Percentiles rank a stretch among this genome's conserved stretches.
Evolutionary conservation across 2,329 filamentous ascomycete species (phyloP).

Genomic region (Hortaea sp.): DNA sequence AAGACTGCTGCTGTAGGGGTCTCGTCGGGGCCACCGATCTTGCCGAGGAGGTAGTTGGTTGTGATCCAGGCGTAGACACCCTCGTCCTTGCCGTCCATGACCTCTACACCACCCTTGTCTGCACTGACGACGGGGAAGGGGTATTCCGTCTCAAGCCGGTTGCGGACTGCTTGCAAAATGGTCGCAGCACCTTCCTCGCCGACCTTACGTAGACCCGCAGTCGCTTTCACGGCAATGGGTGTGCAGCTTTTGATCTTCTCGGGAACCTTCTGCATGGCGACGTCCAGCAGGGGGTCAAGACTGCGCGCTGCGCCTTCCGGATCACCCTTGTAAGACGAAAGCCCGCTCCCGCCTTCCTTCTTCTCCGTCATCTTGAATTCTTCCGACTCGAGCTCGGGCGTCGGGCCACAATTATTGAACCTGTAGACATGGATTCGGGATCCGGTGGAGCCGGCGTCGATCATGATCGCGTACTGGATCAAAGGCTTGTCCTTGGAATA

Average conservation of each 20-base stretch:
- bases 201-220: slow-evolving; percentile 81
- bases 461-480: slow-evolving; percentile 96
- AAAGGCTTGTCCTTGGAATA: slow-evolving; percentile 82
- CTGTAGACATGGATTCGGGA: slow-evolving; percentile 97
- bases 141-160: slow-evolving; percentile 74
- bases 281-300: slow-evolving; percentile 76
- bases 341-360: slow-evolving; percentile 62
- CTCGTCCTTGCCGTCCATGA: slow-evolving; percentile 96
- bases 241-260: slow-evolving; percentile 85
- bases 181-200: slow-evolving; percentile 69
- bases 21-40: slow-evolving; percentile 87
- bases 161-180: slow-evolving; percentile 77
- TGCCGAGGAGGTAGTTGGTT: slow-evolving; percentile 94
- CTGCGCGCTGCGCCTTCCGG: slow-evolving; percentile 81
- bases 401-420: slow-evolving; percentile 95
- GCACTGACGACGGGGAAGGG: slow-evolving; percentile 88
- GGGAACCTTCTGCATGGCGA: slow-evolving; percentile 74
- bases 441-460: slow-evolving; percentile 94
- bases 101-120: slow-evolving; percentile 77
- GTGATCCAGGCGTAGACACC: slow-evolving; percentile 99
- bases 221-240: slow-evolving; percentile 95
- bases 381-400: slow-evolving; percentile 89
- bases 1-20: slow-evolving; percentile 89
- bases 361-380: slow-evolving; percentile 90
- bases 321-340: slow-evolving; percentile 81